Base-by-base conservation (phyloP, 2,329 filamentous ascomycete species). In the Zymoseptoria ardabiliae region DNA sequence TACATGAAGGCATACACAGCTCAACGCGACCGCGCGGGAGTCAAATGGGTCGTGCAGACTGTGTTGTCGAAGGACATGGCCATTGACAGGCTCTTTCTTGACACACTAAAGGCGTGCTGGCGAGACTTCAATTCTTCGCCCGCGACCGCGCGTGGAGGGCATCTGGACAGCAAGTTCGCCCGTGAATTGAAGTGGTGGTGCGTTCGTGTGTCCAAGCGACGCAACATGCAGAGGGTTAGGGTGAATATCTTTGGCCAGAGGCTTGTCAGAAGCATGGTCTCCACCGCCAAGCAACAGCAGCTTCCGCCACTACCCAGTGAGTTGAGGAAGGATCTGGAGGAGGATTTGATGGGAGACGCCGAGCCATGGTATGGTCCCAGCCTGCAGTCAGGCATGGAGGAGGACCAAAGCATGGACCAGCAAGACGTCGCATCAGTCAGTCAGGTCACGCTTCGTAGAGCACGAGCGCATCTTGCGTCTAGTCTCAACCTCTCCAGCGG, bases 1-100 rank as follows among this genome's bases (percentile, higher is more conserved):
- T 70, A 68, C 48, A 50, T 74, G 17, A 62, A 70, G 53, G 72
- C 65, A 30, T 73, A 70, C 58, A 61, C 58, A 20, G 60, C 59
- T 9, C 28, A 68, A 9, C 49, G 48, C 21, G 55, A 65, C 48
- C 19, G 61, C 23, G 13, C 25, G 2, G 71, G 71, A 35, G 62
- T 72, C 35, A 35, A 63, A 35, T 72, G 69, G 70, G 63, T 66
- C 3, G 56, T 73, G 19, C 35, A 62, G 0, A 66, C 60, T 20
- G 68, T 74, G n/a, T 52, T 73, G 11, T 23, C 50, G 17, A 51
- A 65, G 11, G 58, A 69, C 30, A 65, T 73, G 54, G 65, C 58
- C 41, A 70, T 74, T 58, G 67, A 70, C 54, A 50, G 52, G 8
- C 55, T 41, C 17, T 73, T 71, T 58, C 25, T 70, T 25, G 41